Evolutionary conservation across 805 yeast genomes (phyloP), one percentile per base, ranked within the genome.

Genomic region (Starmerella stellata): DNA sequence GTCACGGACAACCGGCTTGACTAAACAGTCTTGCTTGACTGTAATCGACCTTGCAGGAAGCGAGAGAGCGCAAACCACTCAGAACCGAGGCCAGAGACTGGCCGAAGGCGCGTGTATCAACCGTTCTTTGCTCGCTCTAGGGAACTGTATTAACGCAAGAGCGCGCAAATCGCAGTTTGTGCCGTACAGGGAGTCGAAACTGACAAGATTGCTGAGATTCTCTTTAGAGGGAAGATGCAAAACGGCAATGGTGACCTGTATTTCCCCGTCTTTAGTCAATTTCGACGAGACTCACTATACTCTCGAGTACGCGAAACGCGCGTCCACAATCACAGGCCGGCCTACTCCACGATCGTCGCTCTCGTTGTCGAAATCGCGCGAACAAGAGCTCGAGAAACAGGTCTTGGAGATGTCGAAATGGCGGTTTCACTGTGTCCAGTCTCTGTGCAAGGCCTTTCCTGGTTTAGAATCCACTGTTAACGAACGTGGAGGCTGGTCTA

Each of bases 51-150:
- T 87, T 34, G 96, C 96, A 0, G 96, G 96, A 4, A 78, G 93
- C 57, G 96, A 87, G 59, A 64, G 96, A 31, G 96, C 96, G 0
- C 74, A 90, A 0, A 78, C 90, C 0, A 83, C 96, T 0, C 72
- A 70, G 47, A 87, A 87, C 55, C 59, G 82, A 34, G 96, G 96
- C 0, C 70, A 66, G 23, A 61, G 94, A 36, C 64, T 87, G 13
- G 70, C 72, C 40, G 96, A 87, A 56, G 95, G 96, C 21, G 96
- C 95, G 13, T 81, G 81, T 55, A 87, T 87, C 53, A 87, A 87
- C 60, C 72, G 75, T 54, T 82, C 95, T 0, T 62, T 87, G 34
- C 59, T 87, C 36, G 94, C 96, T 0, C 64, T 87, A 34, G 96
- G 95, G 0, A 85, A 83, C 52, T 87, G 95, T 57, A 85, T 87